Evolutionary conservation across 148 eudicot species (phyloP).

Genomic region (Silene uniflora): DNA sequence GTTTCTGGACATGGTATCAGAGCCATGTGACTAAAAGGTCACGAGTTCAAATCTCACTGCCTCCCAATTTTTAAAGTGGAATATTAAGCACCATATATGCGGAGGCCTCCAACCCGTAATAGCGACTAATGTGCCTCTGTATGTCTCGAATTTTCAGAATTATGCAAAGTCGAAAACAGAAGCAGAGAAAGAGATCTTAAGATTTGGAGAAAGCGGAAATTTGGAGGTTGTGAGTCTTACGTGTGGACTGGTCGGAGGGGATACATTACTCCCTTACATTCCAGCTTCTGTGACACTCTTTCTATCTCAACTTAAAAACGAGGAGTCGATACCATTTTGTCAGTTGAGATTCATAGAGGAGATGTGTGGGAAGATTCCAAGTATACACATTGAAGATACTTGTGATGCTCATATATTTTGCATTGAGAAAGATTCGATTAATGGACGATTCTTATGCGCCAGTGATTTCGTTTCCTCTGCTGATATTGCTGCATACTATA

Average conservation of each 20-base stretch:
- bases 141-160: slow-evolving; percentile 23
- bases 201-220: too few relatives aligned
- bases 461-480: slow-evolving; percentile 30
- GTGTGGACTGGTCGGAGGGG: slow-evolving; percentile 49
- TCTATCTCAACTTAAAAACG: slow-evolving; percentile 19
- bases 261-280: slow-evolving; percentile 21
- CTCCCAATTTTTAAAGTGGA: too few relatives aligned
- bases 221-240: slow-evolving; percentile 31
- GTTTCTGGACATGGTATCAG: too few relatives aligned
- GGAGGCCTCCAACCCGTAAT: too few relatives aligned
- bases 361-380: slow-evolving; percentile 39
- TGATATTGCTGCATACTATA: slow-evolving; percentile 32
- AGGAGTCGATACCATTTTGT: background rate
- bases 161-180: slow-evolving; percentile 42
- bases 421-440: too few relatives aligned
- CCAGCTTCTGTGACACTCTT: background rate
- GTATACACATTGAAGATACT: slow-evolving; percentile 39
- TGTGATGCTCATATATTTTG: too few relatives aligned
- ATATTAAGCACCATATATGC: too few relatives aligned
- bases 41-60: too few relatives aligned
- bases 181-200: too few relatives aligned
- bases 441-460: too few relatives aligned
- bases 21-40: too few relatives aligned
- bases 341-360: too few relatives aligned
- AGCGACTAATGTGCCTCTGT: background rate